Base-by-base conservation (phyloP, 371 early-diverging fungal species). In the Basidiobolus heterosporus region DNA sequence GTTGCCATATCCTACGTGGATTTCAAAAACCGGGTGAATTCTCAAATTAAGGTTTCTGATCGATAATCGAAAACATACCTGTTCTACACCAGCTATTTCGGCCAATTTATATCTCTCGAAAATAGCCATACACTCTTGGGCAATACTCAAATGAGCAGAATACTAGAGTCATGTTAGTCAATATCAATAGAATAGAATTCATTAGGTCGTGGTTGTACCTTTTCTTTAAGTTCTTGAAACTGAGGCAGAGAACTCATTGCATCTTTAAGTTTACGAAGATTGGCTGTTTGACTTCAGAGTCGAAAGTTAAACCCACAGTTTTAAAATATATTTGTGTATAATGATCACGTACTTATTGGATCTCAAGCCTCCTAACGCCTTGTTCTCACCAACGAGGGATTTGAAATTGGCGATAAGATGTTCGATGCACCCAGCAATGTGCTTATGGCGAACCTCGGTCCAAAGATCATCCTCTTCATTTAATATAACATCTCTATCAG, bases 131-230 rank as follows among this genome's bases (percentile, higher is more conserved):
- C 92, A 95, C 47, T 90, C 84, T 59, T 78, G 78, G 48, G 86
- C 82, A 54, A 98, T 82, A 18, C 82, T 85, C 57, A 93, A 85
- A 57, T 98, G 98, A 2, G 81, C 73, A 23, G 92, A 81, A 57
- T 85, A 96, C 73, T 82, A 61, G 20, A 45, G 22, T 8, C 19
- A 18, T 8, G 39, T 48, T 41, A 45, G 20, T 17, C 22, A 41
- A 36, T 6, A 44, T 43, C 6, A 43, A 11, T 35, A 36, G 0
- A 30, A 50, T 36, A 1, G 15, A 14, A 17, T 39, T 18, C 18
- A n/a, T 44, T 2, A 23, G 4, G 11, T 15, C 11, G 39, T 7
- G 24, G 19, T 18, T 43, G 15, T 2, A 78, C 76, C 63, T 82
- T 76, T 14, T 74, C 67, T 57, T 91, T 89, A 68, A 88, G 72